phyloP scores from a whole-genome alignment of 176 grass and related monocot species.

The Aegilops umbellulata region DNA sequence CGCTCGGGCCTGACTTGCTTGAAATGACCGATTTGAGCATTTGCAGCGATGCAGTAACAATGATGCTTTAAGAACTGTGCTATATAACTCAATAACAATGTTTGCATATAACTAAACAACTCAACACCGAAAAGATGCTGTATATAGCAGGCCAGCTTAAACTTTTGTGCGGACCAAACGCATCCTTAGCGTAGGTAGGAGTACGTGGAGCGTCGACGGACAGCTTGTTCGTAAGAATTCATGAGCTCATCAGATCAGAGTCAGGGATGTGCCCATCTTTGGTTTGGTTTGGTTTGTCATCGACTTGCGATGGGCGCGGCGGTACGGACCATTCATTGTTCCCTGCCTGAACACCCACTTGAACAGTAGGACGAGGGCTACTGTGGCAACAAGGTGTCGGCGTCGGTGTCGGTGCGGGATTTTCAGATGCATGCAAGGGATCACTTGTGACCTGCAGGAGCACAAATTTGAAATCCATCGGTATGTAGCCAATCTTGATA shows the following conservation, averaged over 20 bases:
- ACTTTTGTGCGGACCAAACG: too few relatives aligned
- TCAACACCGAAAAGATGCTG: too few relatives aligned
- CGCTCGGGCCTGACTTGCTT: too few relatives aligned
- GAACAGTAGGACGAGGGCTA: neutral
- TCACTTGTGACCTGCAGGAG: neutral
- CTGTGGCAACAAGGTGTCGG: neutral
- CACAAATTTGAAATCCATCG: slow-evolving; percentile 2
- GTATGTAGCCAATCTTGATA: neutral
- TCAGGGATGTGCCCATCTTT: neutral
- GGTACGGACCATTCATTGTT: slow-evolving; percentile 21
- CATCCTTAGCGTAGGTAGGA: too few relatives aligned
- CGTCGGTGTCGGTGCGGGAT: neutral
- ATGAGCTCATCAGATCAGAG: neutral
- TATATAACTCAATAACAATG: too few relatives aligned
- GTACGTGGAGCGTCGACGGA: neutral
- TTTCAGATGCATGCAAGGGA: neutral
- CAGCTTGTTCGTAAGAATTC: neutral
- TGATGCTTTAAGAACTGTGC: too few relatives aligned
- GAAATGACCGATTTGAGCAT: too few relatives aligned
- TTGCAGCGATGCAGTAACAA: too few relatives aligned
- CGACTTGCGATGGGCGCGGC: slow-evolving; percentile 10
- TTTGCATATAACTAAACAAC: too few relatives aligned
- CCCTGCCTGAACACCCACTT: slow-evolving; percentile 7
- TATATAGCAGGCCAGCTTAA: too few relatives aligned
- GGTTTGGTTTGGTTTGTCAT: slow-evolving; percentile 24